Base-by-base conservation (phyloP, 1,284 basidiomycete species). In the Mrakiaceae sp. region DNA sequence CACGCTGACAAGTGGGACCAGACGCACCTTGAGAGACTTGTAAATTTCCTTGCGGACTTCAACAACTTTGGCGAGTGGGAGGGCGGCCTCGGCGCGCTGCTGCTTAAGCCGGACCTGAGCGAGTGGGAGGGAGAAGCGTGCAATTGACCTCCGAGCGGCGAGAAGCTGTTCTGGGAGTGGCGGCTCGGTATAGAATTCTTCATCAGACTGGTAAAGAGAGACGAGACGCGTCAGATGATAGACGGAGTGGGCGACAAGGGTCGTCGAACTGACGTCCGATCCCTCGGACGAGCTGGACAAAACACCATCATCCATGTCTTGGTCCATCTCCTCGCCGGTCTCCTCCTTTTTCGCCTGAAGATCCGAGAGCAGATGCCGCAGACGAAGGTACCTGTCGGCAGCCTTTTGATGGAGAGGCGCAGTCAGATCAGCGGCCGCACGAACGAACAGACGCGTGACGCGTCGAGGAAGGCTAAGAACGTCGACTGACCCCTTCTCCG, bases 111-210 rank as follows among this genome's bases (percentile, higher is more conserved):
- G 60, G 9, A 61, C 12, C 40, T 47, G 46, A 2, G 53, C 78
- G 71, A 75, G 75, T 75, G 69, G 72, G 77, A 77, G 85, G 70
- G 95, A 98, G 78, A 86, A 97, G 74, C 88, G 86, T 62, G 94
- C 94, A 70, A 98, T 84, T 69, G 80, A 82, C 72, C 87, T 81
- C 67, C 96, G 82, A 58, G 93, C 86, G 71, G 88, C 82, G 53
- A 98, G 80, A 60, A 99, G 82, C 68, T 87, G 88, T 8, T 91
- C 78, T 1, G 90, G 84, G 3, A 95, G 95, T 3, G 53, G 60
- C 8, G 64, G 64, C 66, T 90, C 88, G 3, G 95, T 89, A 75
- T 94, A 98, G 78, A 98, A 98, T 73, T 98, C 96, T 73, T 96
- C 94, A 73, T 89, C 84, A 58, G 78, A 70, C 81, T 88, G 70